Base-by-base conservation (phyloP, 2,329 filamentous ascomycete species). In the Sporothrix inflata region DNA sequence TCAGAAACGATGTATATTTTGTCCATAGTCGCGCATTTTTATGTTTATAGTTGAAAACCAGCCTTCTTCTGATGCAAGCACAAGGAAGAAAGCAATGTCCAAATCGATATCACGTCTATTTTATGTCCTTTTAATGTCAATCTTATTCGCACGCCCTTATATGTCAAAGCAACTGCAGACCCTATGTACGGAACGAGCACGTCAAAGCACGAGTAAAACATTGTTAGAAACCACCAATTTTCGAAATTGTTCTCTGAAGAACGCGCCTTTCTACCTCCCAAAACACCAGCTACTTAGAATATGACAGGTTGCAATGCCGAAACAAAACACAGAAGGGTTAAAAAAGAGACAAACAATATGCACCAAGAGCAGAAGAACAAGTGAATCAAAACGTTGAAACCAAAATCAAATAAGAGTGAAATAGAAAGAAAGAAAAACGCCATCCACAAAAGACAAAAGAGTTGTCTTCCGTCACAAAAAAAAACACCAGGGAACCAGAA, bases 1-100 rank as follows among this genome's bases (percentile, higher is more conserved):
- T 19, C 61, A 30, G 61, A 49, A 30, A 6, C 61, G 49, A n/a
- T 47, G 61, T 66, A 47, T 66, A 66, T 49, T 67, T 38, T 49
- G 61, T 30, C 57, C 57, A 61, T 24, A 42, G 21, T 47, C 21
- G 61, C 24, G 24, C 21, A 2, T 65, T 24, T 45, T 49, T 19
- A 49, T 66, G 40, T 49, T 63, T 16, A 63, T 27, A 63, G 60
- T 40, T 27, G 38, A 27, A 63, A 27, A 7, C 60, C 19, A 45
- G n/a, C 38, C 11, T 45, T 8, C 34, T n/a, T 40, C 38, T 34
- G 11, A 63, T 14, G 3, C 19, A 19, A 5, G 1, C 2, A 4
- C 16, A 1, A n/a, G 6, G 42, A 16, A 63, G 34, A 42, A 42
- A 7, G 53, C 53, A 57, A 42, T 24, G 60, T 27, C 60, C 11